Conservation (phyloP, 2,329 filamentous ascomycete genomes). For the Sclerotinia spermophila region DNA sequence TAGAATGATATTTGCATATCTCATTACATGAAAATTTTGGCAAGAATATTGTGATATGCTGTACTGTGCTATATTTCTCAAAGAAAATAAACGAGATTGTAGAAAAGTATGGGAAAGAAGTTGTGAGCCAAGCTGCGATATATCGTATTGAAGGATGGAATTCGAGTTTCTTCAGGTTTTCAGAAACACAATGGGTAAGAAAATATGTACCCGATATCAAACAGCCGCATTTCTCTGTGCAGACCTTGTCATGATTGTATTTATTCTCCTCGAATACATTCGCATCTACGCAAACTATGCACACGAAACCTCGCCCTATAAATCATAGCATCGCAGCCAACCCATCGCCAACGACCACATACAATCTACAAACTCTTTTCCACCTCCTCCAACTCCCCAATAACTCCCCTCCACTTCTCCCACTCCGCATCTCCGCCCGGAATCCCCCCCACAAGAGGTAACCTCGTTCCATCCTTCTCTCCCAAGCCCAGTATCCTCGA, state of each 20-base stretch:
- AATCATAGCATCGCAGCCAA: background rate
- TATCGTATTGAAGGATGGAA: too few relatives aligned
- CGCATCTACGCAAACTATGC: background rate
- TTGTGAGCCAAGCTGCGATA: too few relatives aligned
- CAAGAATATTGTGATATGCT: too few relatives aligned
- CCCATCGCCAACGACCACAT: background rate
- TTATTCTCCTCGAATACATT: background rate
- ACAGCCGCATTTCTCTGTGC: too few relatives aligned
- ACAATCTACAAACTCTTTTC: slow-evolving; percentile 32
- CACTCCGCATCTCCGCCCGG: slow-evolving; percentile 50
- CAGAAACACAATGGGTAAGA: too few relatives aligned
- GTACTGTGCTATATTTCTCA: too few relatives aligned
- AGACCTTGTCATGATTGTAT: background rate
- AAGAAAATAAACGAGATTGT: too few relatives aligned
- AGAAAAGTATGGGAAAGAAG: too few relatives aligned
- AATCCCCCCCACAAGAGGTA: slow-evolving; percentile 57
- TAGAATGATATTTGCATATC: too few relatives aligned
- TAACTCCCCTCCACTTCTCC: slow-evolving; percentile 42
- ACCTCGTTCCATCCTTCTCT: slow-evolving; percentile 54
- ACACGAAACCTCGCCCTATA: background rate
- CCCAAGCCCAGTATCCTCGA: slow-evolving; percentile 57
- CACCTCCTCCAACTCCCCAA: slow-evolving; percentile 34
- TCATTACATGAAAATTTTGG: too few relatives aligned
- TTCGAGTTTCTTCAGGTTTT: too few relatives aligned
- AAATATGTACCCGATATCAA: too few relatives aligned